Conservation (phyloP, 2,329 filamentous ascomycete genomes). For the Aspergillus sp. region DNA sequence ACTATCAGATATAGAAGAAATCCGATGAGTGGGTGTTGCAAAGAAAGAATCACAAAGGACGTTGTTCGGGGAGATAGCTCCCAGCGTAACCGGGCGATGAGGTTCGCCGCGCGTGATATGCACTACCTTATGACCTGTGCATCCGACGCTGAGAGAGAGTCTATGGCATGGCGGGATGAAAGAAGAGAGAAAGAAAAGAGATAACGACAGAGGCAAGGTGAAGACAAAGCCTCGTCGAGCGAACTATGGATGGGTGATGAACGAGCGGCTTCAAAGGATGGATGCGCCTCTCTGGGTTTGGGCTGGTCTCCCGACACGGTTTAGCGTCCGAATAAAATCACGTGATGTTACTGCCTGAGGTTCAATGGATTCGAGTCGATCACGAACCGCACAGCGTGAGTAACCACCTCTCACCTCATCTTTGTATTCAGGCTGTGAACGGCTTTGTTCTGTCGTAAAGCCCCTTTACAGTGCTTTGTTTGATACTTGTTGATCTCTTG, state of each 20-base stretch:
- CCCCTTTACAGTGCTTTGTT: not conserved
- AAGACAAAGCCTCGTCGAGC: conserved; percentile 7
- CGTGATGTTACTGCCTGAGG: conserved; percentile 9
- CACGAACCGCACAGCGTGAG: not conserved
- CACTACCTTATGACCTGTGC: conserved; percentile 9
- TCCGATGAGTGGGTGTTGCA: not conserved
- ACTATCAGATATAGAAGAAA: conserved; percentile 3
- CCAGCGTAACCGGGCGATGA: not conserved
- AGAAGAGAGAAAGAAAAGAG: conserved; percentile 9
- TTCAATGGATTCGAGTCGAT: not conserved
- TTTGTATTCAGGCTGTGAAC: not conserved
- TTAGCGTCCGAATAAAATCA: conserved; percentile 10
- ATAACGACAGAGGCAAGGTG: conserved; percentile 12
- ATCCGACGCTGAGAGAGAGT: conserved; percentile 13
- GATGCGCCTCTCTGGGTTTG: conserved; percentile 10
- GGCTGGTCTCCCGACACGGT: conserved; percentile 15
- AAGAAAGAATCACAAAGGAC: not conserved
- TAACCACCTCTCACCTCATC: not conserved
- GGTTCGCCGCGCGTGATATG: not conserved
- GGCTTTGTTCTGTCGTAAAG: conserved; percentile 1
- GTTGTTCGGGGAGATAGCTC: not conserved
- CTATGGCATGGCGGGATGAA: conserved; percentile 18
- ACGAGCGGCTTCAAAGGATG: conserved; percentile 8
- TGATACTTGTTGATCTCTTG: not conserved
- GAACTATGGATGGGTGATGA: conserved; percentile 6